Conservation (phyloP, 2,329 filamentous ascomycete genomes). For the Aureobasidium sp. region DNA sequence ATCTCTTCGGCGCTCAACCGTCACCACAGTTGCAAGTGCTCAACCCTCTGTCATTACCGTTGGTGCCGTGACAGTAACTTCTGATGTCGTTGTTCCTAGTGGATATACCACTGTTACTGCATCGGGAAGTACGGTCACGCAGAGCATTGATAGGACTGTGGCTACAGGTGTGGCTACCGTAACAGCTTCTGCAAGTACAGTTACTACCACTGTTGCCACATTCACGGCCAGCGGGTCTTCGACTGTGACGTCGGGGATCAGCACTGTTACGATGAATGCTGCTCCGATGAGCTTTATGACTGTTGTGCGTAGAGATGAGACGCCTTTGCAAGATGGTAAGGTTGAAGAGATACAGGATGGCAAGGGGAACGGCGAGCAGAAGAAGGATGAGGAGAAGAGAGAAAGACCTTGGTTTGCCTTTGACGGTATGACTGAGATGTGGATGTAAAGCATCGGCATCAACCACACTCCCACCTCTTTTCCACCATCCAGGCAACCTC, state of each 20-base stretch:
- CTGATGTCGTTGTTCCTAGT: not conserved
- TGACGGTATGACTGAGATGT: conserved; percentile 3
- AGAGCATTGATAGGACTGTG: not conserved
- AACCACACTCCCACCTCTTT: not conserved
- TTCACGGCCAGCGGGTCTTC: not conserved
- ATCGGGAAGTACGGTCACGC: not conserved
- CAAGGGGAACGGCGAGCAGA: no score
- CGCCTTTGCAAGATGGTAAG: not conserved
- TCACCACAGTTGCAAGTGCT: not conserved
- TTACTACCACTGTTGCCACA: not conserved
- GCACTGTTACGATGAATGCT: not conserved
- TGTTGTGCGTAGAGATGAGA: not conserved
- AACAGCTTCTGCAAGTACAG: not conserved
- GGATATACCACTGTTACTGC: not conserved
- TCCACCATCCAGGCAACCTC: not conserved
- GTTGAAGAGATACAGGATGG: no score
- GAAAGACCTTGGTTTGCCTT: not conserved
- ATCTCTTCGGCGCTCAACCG: not conserved
- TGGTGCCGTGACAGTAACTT: not conserved
- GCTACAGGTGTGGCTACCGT: not conserved
- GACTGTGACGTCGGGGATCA: not conserved
- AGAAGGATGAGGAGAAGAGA: not conserved
- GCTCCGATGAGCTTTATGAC: not conserved
- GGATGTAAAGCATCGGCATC: not conserved
- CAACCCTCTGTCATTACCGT: not conserved